Conservation (phyloP, 2,329 filamentous ascomycete genomes). For the Blastomyces emzantsi region DNA sequence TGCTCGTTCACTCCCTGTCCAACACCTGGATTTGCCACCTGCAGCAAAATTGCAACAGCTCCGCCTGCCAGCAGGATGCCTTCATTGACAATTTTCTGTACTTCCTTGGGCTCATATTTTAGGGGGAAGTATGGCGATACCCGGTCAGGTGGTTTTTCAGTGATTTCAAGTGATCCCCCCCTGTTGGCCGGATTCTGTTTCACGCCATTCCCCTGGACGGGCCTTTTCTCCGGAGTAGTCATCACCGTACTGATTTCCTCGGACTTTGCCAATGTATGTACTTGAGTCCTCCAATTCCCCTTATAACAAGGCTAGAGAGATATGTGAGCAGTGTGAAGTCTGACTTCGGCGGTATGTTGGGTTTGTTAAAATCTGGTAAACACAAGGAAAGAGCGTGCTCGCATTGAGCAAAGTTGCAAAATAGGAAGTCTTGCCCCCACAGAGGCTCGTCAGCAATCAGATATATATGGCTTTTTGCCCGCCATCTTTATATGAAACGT, state of each 20-base stretch:
- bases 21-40: conserved; percentile 35
- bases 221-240: neutral
- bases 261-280: neutral
- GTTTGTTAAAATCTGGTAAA: neutral
- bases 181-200: neutral
- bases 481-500: neutral
- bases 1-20: conserved; percentile 31
- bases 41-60: conserved; percentile 32
- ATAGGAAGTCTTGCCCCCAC: neutral
- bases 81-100: conserved; percentile 29
- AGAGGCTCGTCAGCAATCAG: neutral
- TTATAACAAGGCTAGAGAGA: neutral
- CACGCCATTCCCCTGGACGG: neutral
- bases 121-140: conserved; percentile 1
- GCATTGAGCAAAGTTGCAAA: neutral
- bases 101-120: conserved; percentile 22
- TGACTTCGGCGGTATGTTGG: neutral
- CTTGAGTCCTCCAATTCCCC: neutral
- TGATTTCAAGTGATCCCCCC: too few species aligned
- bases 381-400: neutral
- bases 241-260: neutral
- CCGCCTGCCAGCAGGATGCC: conserved; percentile 31
- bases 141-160: neutral
- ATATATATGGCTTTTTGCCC: neutral
- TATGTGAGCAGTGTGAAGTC: neutral